These are phyloP conservation scores for Oxytropis ochrocephala DNA, from an alignment of 306 rosid genomes.

Conservation along the genomic window DNA sequence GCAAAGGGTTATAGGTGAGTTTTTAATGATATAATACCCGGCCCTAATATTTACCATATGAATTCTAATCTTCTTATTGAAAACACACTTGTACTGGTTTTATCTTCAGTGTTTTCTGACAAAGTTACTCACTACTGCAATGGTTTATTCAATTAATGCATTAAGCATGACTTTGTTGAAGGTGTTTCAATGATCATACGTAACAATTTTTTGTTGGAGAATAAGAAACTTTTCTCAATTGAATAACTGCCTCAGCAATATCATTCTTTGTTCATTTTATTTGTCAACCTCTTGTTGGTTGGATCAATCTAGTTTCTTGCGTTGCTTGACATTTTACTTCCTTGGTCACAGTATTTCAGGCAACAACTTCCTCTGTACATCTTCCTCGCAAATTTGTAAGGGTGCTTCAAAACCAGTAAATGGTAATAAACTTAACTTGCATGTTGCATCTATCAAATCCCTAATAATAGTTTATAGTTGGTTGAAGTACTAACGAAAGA, in stretches of 20 bases:
- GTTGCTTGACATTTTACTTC: slow-evolving; percentile 23
- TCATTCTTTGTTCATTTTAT: not conserved
- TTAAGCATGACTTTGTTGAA: not conserved
- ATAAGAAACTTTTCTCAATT: not conserved
- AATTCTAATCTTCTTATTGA: not conserved
- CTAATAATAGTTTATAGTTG: not conserved
- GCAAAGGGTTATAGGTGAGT: slow-evolving; percentile 90
- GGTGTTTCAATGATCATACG: not conserved
- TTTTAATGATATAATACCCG: not conserved
- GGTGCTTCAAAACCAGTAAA: slow-evolving; percentile 53
- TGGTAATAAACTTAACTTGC: slow-evolving; percentile 40
- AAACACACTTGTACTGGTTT: not conserved
- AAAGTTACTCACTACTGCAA: not conserved
- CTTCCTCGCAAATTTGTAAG: slow-evolving; percentile 45
- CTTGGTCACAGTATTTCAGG: slow-evolving; percentile 62
- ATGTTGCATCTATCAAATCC: slow-evolving; percentile 12
- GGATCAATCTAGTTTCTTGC: not conserved
- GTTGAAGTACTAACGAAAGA: not conserved
- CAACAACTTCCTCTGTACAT: slow-evolving; percentile 66
- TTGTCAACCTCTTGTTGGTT: not conserved
- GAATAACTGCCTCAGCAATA: not conserved
- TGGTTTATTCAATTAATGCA: not conserved
- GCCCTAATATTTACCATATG: not conserved
- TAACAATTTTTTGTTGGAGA: slow-evolving; percentile 8
- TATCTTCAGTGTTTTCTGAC: not conserved